phyloP scores from a whole-genome alignment of 176 grass and related monocot genomes.

The Thinopyrum elongatum region DNA sequence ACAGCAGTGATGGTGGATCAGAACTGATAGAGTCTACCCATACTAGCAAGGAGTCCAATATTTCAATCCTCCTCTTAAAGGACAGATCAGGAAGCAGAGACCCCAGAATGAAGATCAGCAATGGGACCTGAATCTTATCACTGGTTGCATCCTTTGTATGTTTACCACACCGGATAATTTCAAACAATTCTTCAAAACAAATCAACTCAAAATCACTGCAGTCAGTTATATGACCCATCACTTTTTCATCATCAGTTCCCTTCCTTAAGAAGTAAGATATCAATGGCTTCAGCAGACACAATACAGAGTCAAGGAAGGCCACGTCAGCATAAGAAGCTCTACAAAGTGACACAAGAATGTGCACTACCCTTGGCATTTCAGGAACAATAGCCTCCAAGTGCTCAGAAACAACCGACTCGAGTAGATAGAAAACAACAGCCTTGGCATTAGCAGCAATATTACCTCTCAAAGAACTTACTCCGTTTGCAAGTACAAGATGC shows the following conservation, averaged over 20 bases:
- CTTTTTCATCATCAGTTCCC: constrained; percentile 53
- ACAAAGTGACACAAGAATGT: constrained; percentile 85
- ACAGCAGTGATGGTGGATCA: constrained; percentile 53
- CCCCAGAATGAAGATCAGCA: constrained; percentile 81
- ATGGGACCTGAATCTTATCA: constrained; percentile 54
- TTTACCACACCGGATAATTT: constrained; percentile 53
- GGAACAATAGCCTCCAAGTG: constrained; percentile 76
- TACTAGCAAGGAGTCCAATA: constrained; percentile 52
- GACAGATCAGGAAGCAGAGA: constrained; percentile 80
- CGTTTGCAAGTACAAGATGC: constrained; percentile 45
- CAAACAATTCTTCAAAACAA: constrained; percentile 92
- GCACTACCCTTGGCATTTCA: constrained; percentile 85
- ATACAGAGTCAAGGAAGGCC: constrained; percentile 76
- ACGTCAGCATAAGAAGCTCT: constrained; percentile 92
- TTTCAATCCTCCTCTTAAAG: constrained; percentile 76
- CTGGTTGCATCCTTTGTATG: constrained; percentile 32
- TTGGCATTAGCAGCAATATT: constrained; percentile 77
- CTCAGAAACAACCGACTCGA: constrained; percentile 72
- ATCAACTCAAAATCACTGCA: constrained; percentile 70
- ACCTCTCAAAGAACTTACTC: constrained; percentile 60
- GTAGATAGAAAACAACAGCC: constrained; percentile 82
- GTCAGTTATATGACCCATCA: constrained; percentile 37
- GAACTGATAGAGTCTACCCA: constrained; percentile 64
- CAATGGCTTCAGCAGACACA: constrained; percentile 72
- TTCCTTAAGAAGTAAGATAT: constrained; percentile 70